These are phyloP conservation scores for Penicillium paxilli DNA, from an alignment of 495 filamentous ascomycete species.

Conservation along the genomic window DNA sequence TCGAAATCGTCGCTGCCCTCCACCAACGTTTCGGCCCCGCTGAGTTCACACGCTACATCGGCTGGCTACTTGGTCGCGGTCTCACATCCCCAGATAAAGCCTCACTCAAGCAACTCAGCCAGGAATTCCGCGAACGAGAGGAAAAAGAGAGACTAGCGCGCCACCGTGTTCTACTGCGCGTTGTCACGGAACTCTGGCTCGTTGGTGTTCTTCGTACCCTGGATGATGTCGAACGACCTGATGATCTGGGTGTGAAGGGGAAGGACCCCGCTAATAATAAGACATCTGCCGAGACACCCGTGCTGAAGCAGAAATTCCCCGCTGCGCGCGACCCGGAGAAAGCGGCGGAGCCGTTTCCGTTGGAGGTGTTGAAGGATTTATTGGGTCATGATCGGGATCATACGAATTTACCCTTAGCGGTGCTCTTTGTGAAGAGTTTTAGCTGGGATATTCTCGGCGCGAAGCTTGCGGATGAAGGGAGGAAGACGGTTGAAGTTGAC, in stretches of 20 bases:
- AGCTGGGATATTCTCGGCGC: slow-evolving; percentile 92
- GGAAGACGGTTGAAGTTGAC: slow-evolving; percentile 84
- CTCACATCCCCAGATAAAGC: slow-evolving; percentile 90
- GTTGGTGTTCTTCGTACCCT: slow-evolving; percentile 83
- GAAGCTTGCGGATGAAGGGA: slow-evolving; percentile 66
- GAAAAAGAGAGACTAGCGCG: slow-evolving; percentile 89
- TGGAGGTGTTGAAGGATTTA: slow-evolving; percentile 95
- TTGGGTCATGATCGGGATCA: slow-evolving; percentile 92
- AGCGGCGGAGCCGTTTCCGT: slow-evolving; percentile 83
- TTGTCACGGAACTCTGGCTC: slow-evolving; percentile 96
- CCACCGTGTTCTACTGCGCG: slow-evolving; percentile 81
- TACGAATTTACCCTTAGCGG: slow-evolving; percentile 83
- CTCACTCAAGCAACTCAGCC: slow-evolving; percentile 71
- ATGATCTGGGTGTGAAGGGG: slow-evolving; percentile 71
- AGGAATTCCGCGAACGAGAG: slow-evolving; percentile 88
- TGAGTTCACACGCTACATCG: slow-evolving; percentile 89
- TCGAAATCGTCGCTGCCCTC: slow-evolving; percentile 90
- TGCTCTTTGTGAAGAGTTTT: slow-evolving; percentile 94
- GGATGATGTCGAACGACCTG: slow-evolving; percentile 83
- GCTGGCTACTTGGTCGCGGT: slow-evolving; percentile 89
- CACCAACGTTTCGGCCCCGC: slow-evolving; percentile 92
- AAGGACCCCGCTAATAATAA: slow-evolving; percentile 55
- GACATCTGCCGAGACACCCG: slow-evolving; percentile 57
- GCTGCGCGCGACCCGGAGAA: slow-evolving; percentile 41
- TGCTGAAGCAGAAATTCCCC: slow-evolving; percentile 41